Conservation (phyloP, 805 yeast species). For the Cyberlindnera subsufficiens region DNA sequence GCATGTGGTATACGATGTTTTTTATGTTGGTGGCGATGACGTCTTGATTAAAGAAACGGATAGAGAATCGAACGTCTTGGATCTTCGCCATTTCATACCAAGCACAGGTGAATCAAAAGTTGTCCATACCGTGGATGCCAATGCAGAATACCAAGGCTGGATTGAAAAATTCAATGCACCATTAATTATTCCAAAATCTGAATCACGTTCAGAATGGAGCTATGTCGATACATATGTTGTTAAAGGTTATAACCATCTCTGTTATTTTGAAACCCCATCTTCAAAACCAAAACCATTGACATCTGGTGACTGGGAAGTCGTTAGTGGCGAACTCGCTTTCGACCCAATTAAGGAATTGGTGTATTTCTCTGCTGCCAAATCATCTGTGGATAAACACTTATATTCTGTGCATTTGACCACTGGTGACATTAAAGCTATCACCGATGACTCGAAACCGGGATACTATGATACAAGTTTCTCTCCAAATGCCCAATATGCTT, state of each 20-base stretch:
- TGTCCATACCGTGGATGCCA: constrained; percentile 42
- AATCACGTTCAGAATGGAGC: constrained; percentile 39
- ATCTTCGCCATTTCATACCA: constrained; percentile 42
- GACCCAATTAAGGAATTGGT: constrained; percentile 44
- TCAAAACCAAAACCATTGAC: constrained; percentile 54
- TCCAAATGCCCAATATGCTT: constrained; percentile 60
- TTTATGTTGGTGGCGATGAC: constrained; percentile 51
- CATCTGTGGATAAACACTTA: constrained; percentile 27
- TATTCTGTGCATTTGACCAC: constrained; percentile 21
- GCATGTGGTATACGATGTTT: constrained; percentile 56
- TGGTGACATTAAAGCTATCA: constrained; percentile 32
- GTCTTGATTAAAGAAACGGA: constrained; percentile 55
- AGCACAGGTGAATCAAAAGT: constrained; percentile 26
- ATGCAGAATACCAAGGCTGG: constrained; percentile 54
- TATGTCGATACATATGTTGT: constrained; percentile 76
- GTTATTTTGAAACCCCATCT: constrained; percentile 61
- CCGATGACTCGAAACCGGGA: constrained; percentile 49
- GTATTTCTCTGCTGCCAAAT: constrained; percentile 63
- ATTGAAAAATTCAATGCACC: constrained; percentile 67
- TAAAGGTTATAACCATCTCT: constrained; percentile 68
- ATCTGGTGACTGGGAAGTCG: constrained; percentile 84
- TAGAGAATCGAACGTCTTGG: constrained; percentile 58
- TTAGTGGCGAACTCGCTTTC: constrained; percentile 49
- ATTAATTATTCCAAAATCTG: constrained; percentile 45
- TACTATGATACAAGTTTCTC: constrained; percentile 69